These are phyloP conservation scores for Aschersonia sp. DNA, from an alignment of 2,329 filamentous ascomycete genomes.

Conservation along the genomic window DNA sequence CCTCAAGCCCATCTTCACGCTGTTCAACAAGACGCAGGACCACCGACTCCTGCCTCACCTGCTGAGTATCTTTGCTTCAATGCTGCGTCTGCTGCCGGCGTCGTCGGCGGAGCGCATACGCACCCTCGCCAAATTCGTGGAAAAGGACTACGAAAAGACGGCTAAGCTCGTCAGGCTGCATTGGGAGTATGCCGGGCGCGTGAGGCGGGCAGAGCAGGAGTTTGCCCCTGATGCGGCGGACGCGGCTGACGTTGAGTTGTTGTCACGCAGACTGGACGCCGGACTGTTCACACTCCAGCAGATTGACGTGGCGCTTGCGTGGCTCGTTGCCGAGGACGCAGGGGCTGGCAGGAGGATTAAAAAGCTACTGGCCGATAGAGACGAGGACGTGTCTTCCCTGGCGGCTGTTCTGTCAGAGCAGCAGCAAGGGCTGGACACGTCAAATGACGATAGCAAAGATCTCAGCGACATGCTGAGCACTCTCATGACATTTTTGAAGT, in stretches of 20 bases:
- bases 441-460: conserved; percentile 44
- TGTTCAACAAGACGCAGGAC: conserved; percentile 72
- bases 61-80: conserved; percentile 68
- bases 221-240: conserved; percentile 20
- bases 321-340: conserved; percentile 80
- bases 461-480: conserved; percentile 39
- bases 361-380: conserved; percentile 49
- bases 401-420: conserved; percentile 53
- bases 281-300: conserved; percentile 74
- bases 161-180: conserved; percentile 57
- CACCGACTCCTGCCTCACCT: conserved; percentile 65
- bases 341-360: conserved; percentile 55
- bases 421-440: conserved; percentile 35
- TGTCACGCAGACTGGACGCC: conserved; percentile 64
- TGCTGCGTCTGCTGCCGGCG: conserved; percentile 67
- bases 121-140: conserved; percentile 83
- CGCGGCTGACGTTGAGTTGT: conserved; percentile 55
- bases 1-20: conserved; percentile 69
- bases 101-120: conserved; percentile 69
- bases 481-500: conserved; percentile 33
- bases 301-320: conserved; percentile 74
- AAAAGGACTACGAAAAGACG: conserved; percentile 85
- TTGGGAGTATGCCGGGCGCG: conserved; percentile 49
- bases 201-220: conserved; percentile 43
- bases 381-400: conserved; percentile 50